Evolutionary conservation across 176 grass and related monocot genomes (phyloP), one percentile per base, ranked within the genome.

Genomic region (Tuctoria greenei): DNA sequence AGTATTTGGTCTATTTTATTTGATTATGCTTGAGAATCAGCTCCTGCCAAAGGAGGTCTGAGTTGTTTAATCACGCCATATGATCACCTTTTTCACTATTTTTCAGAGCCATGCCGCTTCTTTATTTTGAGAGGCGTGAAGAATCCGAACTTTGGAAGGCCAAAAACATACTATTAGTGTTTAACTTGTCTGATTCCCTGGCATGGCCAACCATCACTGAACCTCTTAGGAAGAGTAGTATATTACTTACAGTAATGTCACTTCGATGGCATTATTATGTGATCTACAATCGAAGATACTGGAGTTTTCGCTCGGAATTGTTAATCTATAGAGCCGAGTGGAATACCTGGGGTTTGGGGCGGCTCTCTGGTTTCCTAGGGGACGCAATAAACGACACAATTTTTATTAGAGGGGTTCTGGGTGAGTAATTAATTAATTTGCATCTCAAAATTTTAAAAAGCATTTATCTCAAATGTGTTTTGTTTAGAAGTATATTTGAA

Each of bases 61-160:
- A 47, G 11, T 47, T 46, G 8, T 45, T 63, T 5, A 27, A 34
- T 67, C 52, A 27, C 10, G 34, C 2, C 10, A 45, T 56, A 35
- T 57, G 38, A 17, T 8, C 26, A 14, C 2, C 26, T 4, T 36
- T 26, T n/a, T n/a, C n/a, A n/a, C n/a, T n/a, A n/a, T n/a, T n/a
- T n/a, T n/a, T n/a, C n/a, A n/a, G n/a, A n/a, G n/a, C n/a, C n/a
- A n/a, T n/a, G n/a, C n/a, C n/a, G n/a, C n/a, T n/a, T n/a, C n/a
- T n/a, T n/a, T n/a, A n/a, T n/a, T n/a, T n/a, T n/a, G n/a, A 66
- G 73, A 82, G 79, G 34, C 79, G 79, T 78, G 40, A 59, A 35
- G 59, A 82, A 52, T 67, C 23, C 23, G 59, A 67, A 61, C 23
- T 58, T 58, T 25, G 2, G 10, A 58, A 26, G 9, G 18, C 28